These are phyloP conservation scores for Hypoxylon intermedium DNA, from an alignment of 495 filamentous ascomycete genomes.

Conservation along the genomic window DNA sequence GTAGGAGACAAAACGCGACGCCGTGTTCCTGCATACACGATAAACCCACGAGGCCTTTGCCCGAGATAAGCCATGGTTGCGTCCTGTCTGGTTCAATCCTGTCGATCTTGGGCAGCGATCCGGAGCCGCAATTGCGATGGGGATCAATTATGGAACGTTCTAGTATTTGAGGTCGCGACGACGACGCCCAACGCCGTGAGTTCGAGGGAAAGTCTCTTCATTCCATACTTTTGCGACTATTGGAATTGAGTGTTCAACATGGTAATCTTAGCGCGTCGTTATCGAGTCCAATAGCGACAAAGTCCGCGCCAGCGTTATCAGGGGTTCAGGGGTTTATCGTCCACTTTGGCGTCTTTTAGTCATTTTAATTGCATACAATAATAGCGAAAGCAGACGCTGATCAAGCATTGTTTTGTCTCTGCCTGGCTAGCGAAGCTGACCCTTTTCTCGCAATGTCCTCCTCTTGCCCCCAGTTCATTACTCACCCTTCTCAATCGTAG, in stretches of 20 bases:
- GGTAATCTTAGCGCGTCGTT: background rate
- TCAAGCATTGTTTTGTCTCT: no score
- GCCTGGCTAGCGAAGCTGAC: no score
- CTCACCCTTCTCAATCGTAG: no score
- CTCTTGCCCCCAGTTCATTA: background rate
- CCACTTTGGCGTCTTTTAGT: slow-evolving; percentile 9
- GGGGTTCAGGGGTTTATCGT: background rate
- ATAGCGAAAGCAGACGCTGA: slow-evolving; percentile 6
- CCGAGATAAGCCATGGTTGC: slow-evolving; percentile 15
- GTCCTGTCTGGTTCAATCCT: slow-evolving; percentile 6
- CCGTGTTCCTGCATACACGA: slow-evolving; percentile 25
- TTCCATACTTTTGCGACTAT: background rate
- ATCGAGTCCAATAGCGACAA: background rate
- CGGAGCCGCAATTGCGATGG: slow-evolving; percentile 21
- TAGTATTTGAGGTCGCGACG: no score
- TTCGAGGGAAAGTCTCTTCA: no score
- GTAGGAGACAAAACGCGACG: background rate
- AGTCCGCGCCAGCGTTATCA: background rate
- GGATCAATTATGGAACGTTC: background rate
- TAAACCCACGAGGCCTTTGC: background rate
- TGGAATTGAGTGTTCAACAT: background rate
- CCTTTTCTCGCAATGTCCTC: slow-evolving; percentile 7
- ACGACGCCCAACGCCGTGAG: no score
- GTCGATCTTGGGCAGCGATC: slow-evolving; percentile 13
- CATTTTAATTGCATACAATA: slow-evolving; percentile 19